These are phyloP conservation scores for Chrysoporthe deuterocubensis DNA, from an alignment of 2,329 filamentous ascomycete species.

Conservation along the genomic window DNA sequence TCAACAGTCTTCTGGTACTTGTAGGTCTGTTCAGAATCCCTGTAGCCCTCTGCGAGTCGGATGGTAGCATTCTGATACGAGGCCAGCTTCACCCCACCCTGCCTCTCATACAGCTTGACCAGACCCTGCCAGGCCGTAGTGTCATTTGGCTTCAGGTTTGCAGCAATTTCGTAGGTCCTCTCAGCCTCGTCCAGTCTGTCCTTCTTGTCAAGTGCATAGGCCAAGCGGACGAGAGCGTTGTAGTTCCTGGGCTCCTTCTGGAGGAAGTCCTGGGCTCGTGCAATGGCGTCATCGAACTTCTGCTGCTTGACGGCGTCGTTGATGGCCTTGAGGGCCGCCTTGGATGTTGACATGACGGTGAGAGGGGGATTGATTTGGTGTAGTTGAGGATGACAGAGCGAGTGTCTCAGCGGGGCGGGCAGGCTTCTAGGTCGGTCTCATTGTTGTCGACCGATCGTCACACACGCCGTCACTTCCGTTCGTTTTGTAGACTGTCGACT, in stretches of 20 bases:
- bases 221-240: conserved; percentile 85
- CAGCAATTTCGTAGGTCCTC: conserved; percentile 73
- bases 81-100: conserved; percentile 68
- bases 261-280: conserved; percentile 71
- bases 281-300: conserved; percentile 76
- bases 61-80: conserved; percentile 76
- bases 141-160: conserved; percentile 72
- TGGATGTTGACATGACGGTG: conserved; percentile 57
- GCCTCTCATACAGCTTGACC: conserved; percentile 81
- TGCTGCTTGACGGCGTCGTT: conserved; percentile 76
- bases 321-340: conserved; percentile 80
- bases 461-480: not conserved
- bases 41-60: conserved; percentile 75
- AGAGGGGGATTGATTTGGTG: conserved; percentile 13
- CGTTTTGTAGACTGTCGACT: not conserved
- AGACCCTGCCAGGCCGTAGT: conserved; percentile 91
- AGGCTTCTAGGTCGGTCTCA: not conserved
- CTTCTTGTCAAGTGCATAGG: conserved; percentile 81
- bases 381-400: not conserved
- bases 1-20: conserved; percentile 72
- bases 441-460: not conserved
- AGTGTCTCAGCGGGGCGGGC: not conserved
- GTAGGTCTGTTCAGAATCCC: conserved; percentile 65
- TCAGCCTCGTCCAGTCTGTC: conserved; percentile 74
- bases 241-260: conserved; percentile 78